Percentiles rank a stretch among this genome's conserved stretches.
Evolutionary conservation across 1,284 basidiomycete species (phyloP).

Genomic region (Pseudozyma hubeiensis): DNA sequence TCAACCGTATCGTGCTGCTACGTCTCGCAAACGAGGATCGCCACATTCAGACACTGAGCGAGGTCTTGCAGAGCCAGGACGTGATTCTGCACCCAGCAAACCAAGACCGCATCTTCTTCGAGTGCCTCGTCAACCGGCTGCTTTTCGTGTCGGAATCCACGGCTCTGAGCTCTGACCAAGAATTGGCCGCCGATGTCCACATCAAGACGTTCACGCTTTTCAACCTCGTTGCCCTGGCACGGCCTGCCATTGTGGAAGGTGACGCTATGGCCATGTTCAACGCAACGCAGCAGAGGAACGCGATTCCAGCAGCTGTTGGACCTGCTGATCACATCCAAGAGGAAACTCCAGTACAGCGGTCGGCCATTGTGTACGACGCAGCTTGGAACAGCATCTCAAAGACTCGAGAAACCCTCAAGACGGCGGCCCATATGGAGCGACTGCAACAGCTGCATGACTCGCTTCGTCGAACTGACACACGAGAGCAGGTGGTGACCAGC

Average conservation of each 20-base stretch:
- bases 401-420: constrained; percentile 45
- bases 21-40: constrained; percentile 23
- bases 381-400: constrained; percentile 50
- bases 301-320: neutral
- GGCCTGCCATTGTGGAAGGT: constrained; percentile 39
- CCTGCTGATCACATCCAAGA: neutral
- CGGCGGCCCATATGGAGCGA: constrained; percentile 57
- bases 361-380: constrained; percentile 17
- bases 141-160: constrained; percentile 10
- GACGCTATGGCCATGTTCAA: constrained; percentile 28
- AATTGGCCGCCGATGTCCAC: constrained; percentile 2
- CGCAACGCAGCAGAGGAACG: constrained; percentile 20
- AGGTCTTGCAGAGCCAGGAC: constrained; percentile 39
- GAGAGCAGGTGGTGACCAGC: constrained; percentile 36
- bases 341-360: too few species aligned
- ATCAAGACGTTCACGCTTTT: constrained; percentile 41
- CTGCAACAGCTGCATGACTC: constrained; percentile 48
- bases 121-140: constrained; percentile 53
- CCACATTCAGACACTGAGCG: constrained; percentile 22
- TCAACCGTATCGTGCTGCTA: constrained; percentile 52
- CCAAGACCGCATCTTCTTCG: constrained; percentile 50
- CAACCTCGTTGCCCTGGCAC: constrained; percentile 43
- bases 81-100: constrained; percentile 37
- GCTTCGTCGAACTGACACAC: constrained; percentile 40
- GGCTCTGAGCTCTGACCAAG: neutral